These are phyloP conservation scores for Cutaneotrichosporon curvatum DNA, from an alignment of 1,284 basidiomycete species.

Conservation along the genomic window DNA sequence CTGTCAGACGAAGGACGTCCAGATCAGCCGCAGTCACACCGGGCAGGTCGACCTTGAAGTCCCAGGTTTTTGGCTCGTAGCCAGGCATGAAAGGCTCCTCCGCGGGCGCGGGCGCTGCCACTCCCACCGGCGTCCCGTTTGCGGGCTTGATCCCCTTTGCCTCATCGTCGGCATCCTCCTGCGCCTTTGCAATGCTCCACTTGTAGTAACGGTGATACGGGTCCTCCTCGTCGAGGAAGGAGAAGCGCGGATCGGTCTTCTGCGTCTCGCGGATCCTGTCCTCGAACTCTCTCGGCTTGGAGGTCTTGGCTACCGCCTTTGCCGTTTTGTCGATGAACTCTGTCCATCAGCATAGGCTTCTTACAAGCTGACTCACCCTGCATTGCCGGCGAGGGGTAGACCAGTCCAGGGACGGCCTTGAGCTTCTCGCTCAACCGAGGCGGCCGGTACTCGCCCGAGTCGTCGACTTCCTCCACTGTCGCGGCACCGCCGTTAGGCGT, in stretches of 20 bases:
- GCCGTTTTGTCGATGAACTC: slow-evolving; percentile 96
- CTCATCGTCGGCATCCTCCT: slow-evolving; percentile 61
- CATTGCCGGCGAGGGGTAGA: slow-evolving; percentile 86
- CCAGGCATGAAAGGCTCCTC: slow-evolving; percentile 43
- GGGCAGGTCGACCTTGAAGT: slow-evolving; percentile 83
- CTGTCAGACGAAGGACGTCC: slow-evolving; percentile 87
- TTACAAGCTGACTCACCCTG: slow-evolving; percentile 57
- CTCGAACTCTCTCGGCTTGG: slow-evolving; percentile 81
- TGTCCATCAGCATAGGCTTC: slow-evolving; percentile 33
- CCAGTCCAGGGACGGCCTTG: slow-evolving; percentile 70
- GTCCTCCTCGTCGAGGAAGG: slow-evolving; percentile 83
- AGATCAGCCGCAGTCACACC: slow-evolving; percentile 84
- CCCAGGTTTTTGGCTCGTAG: slow-evolving; percentile 71
- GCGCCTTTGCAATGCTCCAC: slow-evolving; percentile 67
- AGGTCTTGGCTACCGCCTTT: slow-evolving; percentile 81
- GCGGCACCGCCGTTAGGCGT: slow-evolving; percentile 17
- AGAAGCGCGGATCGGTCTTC: slow-evolving; percentile 90
- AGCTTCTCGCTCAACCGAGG: slow-evolving; percentile 54
- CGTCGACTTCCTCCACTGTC: slow-evolving; percentile 19
- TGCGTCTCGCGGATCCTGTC: slow-evolving; percentile 92
- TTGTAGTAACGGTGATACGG: slow-evolving; percentile 96
- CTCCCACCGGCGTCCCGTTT: slow-evolving; percentile 8
- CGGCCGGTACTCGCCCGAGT: slow-evolving; percentile 36
- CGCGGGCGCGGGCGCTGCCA: slow-evolving; percentile 27
- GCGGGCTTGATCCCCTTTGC: slow-evolving; percentile 25